These are phyloP conservation scores for Xylariaceae sp. DNA, from an alignment of 2,329 filamentous ascomycete species.

Conservation along the genomic window DNA sequence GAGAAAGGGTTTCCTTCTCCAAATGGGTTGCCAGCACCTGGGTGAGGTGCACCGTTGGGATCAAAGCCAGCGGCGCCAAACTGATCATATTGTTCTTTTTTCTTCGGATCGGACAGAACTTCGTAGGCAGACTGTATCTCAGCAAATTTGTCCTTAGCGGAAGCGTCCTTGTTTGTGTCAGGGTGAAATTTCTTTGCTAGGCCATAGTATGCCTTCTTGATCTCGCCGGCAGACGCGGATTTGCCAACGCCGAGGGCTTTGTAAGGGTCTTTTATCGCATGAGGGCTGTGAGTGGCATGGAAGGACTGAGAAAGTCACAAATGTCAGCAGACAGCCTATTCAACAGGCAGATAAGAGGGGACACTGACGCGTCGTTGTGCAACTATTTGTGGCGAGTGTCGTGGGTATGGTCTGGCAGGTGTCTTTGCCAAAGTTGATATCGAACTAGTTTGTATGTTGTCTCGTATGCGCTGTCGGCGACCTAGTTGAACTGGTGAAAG, in stretches of 20 bases:
- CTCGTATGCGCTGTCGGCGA: slow-evolving; percentile 38
- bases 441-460: slow-evolving; percentile 27
- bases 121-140: slow-evolving; percentile 95
- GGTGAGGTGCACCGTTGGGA: slow-evolving; percentile 57
- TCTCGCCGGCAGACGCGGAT: slow-evolving; percentile 75
- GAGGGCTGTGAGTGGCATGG: slow-evolving; percentile 53
- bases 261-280: slow-evolving; percentile 75
- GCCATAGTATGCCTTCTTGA: slow-evolving; percentile 98
- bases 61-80: slow-evolving; percentile 88
- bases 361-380: slow-evolving; percentile 21
- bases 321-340: slow-evolving; percentile 17
- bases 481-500: slow-evolving; percentile 41
- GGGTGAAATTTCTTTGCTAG: slow-evolving; percentile 97
- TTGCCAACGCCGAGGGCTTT: slow-evolving; percentile 79
- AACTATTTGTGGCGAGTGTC: slow-evolving; percentile 9
- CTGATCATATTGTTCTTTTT: slow-evolving; percentile 87
- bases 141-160: slow-evolving; percentile 90
- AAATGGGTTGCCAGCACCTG: slow-evolving; percentile 56
- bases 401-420: slow-evolving; percentile 13
- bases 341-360: neutral
- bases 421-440: slow-evolving; percentile 23
- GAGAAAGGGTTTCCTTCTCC: slow-evolving; percentile 55
- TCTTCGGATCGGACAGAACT: slow-evolving; percentile 85
- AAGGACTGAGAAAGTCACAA: slow-evolving; percentile 42
- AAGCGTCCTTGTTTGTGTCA: slow-evolving; percentile 92